A percentile compares a stretch with the other conserved stretches of the same genome.
These are phyloP conservation scores for Zelonia costaricensis DNA, from an alignment of 208 protist species.

Conservation along the genomic window DNA sequence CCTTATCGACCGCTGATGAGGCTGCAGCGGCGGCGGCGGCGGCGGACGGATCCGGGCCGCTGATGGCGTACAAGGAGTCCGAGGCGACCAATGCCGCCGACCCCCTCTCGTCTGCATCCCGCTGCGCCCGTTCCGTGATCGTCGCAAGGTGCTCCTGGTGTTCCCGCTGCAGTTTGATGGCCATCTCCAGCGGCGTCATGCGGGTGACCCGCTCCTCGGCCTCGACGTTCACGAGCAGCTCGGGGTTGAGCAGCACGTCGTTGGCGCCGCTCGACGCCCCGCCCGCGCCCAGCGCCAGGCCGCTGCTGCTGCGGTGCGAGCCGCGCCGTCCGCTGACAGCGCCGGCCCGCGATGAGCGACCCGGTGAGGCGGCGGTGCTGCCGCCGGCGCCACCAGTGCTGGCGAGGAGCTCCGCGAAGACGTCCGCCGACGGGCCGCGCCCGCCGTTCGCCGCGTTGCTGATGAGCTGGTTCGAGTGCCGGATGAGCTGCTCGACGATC, in stretches of 20 bases:
- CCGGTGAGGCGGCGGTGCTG: background rate
- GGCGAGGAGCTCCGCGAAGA: conserved; percentile 14
- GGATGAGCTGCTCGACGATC: conserved; percentile 61
- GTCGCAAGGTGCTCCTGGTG: too few relatives aligned
- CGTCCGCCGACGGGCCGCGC: conserved; percentile 6
- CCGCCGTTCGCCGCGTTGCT: conserved; percentile 9
- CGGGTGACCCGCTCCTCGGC: conserved; percentile 41
- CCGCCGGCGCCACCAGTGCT: background rate
- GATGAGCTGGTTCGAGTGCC: conserved; percentile 32
- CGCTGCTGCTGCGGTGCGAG: conserved; percentile 8
- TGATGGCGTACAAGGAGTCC: too few relatives aligned
- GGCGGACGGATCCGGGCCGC: too few relatives aligned
- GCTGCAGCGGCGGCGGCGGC: background rate
- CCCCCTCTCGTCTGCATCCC: too few relatives aligned
- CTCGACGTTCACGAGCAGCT: conserved; percentile 54
- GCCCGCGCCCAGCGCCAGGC: background rate
- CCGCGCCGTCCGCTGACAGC: background rate
- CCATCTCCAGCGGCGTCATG: conserved; percentile 72
- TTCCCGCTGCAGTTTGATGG: conserved; percentile 35
- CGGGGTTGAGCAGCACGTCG: conserved; percentile 6
- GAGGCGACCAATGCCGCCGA: too few relatives aligned
- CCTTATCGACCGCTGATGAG: background rate
- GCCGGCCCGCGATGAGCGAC: conserved; percentile 7
- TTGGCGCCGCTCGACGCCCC: background rate
- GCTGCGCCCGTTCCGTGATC: too few relatives aligned